Evolutionary conservation across 257 asterid species (phyloP), one percentile per base, ranked within the genome.

Genomic region (Plantago elongata): DNA sequence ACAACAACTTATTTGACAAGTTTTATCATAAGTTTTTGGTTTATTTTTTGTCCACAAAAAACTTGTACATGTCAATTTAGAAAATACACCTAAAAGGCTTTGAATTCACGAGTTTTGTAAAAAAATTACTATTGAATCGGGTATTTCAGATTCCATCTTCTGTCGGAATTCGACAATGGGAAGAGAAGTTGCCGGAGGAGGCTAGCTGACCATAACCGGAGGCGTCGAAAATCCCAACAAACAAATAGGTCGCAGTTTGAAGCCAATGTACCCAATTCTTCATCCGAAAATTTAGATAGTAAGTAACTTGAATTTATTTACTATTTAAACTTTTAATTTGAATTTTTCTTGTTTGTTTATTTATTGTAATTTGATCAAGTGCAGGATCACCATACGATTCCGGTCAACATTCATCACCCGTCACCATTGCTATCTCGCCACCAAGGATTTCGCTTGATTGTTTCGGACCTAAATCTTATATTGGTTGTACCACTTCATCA

Each of bases 111-210:
- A 22, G 27, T 22, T 22, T 22, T 22, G 27, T 22, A 1, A 22
- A 22, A 22, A 22, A 22, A 1, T 22, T 22, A 2, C 27, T 22
- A 22, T 22, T 22, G 27, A 22, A 22, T 22, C 27, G 27, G 27
- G 27, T 22, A 17, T 66, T 42, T 13, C 27, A 91, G 98, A 75
- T 91, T 91, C 73, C 98, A 91, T 62, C 78, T 83, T 45, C 89
- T 86, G 46, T 75, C 93, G 50, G 97, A 91, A 68, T 91, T 91
- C 14, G 98, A 88, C 61, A 88, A 91, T 30, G 97, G 98, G 17
- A 91, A 91, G 72, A 70, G 97, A 43, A 91, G 98, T 45, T 91
- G 98, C 90, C 88, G 98, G 52, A 89, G 83, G 51, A 70, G 98
- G 63, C 83, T 91, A 9, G 98, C 98, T 27, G 98, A 91, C 71